Evolutionary conservation across 2,329 filamentous ascomycete species (phyloP), one percentile per base, ranked within the genome.

Genomic region (Diaporthe velutina): DNA sequence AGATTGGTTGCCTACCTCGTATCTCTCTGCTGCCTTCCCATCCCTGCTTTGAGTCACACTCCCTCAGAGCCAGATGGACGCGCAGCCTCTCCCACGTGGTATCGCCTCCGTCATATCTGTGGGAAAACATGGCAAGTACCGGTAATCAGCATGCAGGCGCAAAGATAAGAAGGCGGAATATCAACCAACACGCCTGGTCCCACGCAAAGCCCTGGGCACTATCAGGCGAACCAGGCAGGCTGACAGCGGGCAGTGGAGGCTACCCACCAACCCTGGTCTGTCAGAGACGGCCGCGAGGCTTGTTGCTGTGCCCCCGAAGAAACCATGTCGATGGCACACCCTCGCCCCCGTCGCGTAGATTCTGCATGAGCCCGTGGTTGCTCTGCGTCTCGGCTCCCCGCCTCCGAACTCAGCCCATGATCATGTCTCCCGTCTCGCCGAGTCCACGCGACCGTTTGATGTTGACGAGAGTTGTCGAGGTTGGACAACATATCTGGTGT

Each of bases 51-150:
- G 30, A 67, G 45, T 52, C 30, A 50, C 48, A 67, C 45, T 25
- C 9, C 15, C 30, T 4, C 22, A n/a, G 19, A 38, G 42, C 61
- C 61, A 67, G 61, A 50, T 33, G 42, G 61, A 67, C 64, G 40
- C 45, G 64, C 64, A 67, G 64, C 30, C 30, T 52, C 45, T 67
- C 64, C 64, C 64, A 67, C 64, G 64, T 67, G 64, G 30, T 25
- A n/a, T 25, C 45, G 35, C n/a, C 22, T 28, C 22, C 33, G 8
- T 25, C 42, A 35, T 58, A 22, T 50, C 17, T 48, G 19, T 7
- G 42, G 30, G 28, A 15, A 15, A 28, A 19, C 13, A 67, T 19
- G 22, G 64, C 30, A 50, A 38, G 33, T 35, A 25, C 30, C 45
- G 42, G n/a, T 50, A 12, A 19, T 8, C 28, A n/a, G 45, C 45